These are phyloP conservation scores for Diplosphaera chodatii DNA, from an alignment of 139 green algal genomes.

Conservation along the genomic window DNA sequence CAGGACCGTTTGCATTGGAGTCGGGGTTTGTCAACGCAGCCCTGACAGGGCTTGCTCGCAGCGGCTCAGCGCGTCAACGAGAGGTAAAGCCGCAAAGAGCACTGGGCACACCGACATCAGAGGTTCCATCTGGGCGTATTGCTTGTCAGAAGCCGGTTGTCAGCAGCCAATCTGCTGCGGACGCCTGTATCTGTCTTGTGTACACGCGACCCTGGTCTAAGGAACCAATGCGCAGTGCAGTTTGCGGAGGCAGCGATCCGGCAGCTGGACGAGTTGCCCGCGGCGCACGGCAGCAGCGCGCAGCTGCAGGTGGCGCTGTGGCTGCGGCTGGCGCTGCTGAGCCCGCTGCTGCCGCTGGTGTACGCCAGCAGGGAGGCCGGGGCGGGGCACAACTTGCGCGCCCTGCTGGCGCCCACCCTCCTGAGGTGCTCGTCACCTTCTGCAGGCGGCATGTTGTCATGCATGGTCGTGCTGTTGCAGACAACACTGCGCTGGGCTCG, in stretches of 20 bases:
- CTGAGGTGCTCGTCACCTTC: not conserved
- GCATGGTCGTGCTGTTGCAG: too few species aligned
- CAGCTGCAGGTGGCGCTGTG: slow-evolving; percentile 25
- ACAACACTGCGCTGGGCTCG: too few species aligned
- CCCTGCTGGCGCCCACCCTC: slow-evolving; percentile 8
- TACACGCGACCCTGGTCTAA: too few species aligned
- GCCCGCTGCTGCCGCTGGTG: slow-evolving; percentile 44
- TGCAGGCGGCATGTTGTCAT: too few species aligned
- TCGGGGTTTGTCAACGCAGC: slow-evolving; percentile 19
- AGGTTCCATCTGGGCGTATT: slow-evolving; percentile 3
- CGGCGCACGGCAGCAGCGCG: slow-evolving; percentile 1
- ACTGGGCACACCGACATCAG: too few species aligned
- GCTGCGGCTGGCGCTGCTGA: slow-evolving; percentile 35
- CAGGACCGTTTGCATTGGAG: slow-evolving; percentile 22
- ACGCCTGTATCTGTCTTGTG: too few species aligned
- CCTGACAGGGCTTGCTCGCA: slow-evolving; percentile 29
- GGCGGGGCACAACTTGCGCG: slow-evolving; percentile 19
- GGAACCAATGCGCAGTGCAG: not conserved
- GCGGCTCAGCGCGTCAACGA: slow-evolving; percentile 19
- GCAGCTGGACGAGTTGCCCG: not conserved
- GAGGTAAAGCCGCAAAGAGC: slow-evolving; percentile 38
- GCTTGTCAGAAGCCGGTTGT: not conserved
- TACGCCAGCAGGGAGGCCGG: slow-evolving; percentile 21
- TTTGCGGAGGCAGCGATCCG: not conserved
- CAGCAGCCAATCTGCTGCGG: too few species aligned